Percentiles rank a stretch among this genome's conserved stretches.
These are phyloP conservation scores for Fusarium sororula DNA, from an alignment of 2,329 filamentous ascomycete species.

Conservation along the genomic window DNA sequence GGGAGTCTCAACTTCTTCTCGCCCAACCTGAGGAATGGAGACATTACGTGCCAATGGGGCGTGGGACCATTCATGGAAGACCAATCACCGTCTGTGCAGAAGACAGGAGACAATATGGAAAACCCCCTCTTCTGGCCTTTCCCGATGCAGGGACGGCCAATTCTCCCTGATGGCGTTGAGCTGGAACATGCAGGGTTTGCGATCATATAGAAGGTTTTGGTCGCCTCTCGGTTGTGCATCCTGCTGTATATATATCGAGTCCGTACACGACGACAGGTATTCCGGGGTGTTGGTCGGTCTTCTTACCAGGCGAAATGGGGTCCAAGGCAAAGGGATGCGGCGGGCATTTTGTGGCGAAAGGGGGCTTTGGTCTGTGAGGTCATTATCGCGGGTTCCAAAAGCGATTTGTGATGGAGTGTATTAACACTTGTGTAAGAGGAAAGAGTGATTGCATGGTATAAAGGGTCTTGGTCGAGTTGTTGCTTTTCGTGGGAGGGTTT, in stretches of 20 bases:
- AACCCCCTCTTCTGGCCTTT: constrained; percentile 70
- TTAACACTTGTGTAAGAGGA: background rate
- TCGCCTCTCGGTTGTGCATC: background rate
- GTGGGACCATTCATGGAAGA: constrained; percentile 22
- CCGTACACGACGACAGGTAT: background rate
- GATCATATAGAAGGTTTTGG: constrained; percentile 29
- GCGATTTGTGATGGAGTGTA: background rate
- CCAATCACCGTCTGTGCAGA: constrained; percentile 28
- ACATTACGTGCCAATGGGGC: constrained; percentile 61
- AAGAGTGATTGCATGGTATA: background rate
- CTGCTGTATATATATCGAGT: background rate
- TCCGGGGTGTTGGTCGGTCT: background rate
- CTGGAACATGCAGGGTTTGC: constrained; percentile 64
- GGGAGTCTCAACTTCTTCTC: constrained; percentile 67
- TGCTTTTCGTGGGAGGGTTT: background rate
- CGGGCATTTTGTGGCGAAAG: constrained; percentile 17
- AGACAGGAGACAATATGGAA: constrained; percentile 52
- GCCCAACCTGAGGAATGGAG: constrained; percentile 58
- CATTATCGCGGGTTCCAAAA: constrained; percentile 2
- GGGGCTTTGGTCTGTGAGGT: constrained; percentile 1
- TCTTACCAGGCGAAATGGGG: constrained; percentile 14
- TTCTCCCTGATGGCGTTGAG: constrained; percentile 57
- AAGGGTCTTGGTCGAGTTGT: background rate
- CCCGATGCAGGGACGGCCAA: constrained; percentile 66
- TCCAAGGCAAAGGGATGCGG: background rate